These are phyloP conservation scores for Aspergillus sp. DNA, from an alignment of 2,329 filamentous ascomycete species.

Conservation along the genomic window DNA sequence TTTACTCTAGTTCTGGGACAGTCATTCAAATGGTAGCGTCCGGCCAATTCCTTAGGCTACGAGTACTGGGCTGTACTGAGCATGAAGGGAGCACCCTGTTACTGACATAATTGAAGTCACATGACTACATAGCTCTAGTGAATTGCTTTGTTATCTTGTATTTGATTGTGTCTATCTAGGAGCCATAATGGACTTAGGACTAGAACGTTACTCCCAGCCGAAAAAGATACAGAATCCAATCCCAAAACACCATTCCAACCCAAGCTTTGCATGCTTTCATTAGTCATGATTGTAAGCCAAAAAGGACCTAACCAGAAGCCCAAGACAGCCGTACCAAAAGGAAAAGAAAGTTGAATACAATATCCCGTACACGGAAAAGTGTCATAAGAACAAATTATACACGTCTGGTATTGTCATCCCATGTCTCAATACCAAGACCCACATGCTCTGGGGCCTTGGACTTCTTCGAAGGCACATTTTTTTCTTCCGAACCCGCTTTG, in stretches of 20 bases:
- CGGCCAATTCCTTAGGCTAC: too few relatives aligned
- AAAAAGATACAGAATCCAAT: too few relatives aligned
- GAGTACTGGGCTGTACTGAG: too few relatives aligned
- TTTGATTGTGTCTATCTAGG: too few relatives aligned
- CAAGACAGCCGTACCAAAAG: conserved; percentile 2
- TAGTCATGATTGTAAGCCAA: conserved; percentile 8
- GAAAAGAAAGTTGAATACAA: conserved; percentile 2
- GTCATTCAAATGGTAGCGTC: too few relatives aligned
- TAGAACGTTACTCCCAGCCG: too few relatives aligned
- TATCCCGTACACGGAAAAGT: background rate
- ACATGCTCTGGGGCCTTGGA: conserved; percentile 42
- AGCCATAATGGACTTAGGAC: too few relatives aligned
- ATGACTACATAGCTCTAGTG: too few relatives aligned
- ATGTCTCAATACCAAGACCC: conserved; percentile 50
- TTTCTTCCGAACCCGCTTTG: conserved; percentile 31
- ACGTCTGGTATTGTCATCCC: conserved; percentile 16
- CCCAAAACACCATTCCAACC: conserved; percentile 12
- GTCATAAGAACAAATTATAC: conserved; percentile 12
- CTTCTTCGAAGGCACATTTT: conserved; percentile 40
- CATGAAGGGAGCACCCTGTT: too few relatives aligned
- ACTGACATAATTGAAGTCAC: too few relatives aligned
- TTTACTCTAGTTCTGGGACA: too few relatives aligned
- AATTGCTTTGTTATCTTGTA: too few relatives aligned
- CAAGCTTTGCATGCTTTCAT: conserved; percentile 11
- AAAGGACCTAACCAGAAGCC: background rate